Evolutionary conservation across 768 basidiomycete species (phyloP).

Genomic region (Peribolospora kevripleyi): DNA sequence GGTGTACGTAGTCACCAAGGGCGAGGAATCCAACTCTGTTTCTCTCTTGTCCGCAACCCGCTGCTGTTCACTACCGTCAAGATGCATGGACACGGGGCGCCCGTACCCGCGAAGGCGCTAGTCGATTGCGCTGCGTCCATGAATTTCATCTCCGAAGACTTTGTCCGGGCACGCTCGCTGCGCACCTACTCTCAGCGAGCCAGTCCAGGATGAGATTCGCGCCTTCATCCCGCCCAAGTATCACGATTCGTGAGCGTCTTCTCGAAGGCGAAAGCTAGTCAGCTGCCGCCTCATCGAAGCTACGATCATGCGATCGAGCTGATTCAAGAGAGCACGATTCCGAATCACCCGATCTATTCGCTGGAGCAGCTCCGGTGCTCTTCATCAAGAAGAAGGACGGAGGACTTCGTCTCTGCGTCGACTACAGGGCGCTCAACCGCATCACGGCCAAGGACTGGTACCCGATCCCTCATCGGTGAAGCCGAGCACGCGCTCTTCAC

Average conservation of each 20-base stretch:
- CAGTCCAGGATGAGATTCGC: no score
- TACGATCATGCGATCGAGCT: conserved; percentile 23
- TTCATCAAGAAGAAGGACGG: conserved; percentile 10
- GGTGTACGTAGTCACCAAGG: no score
- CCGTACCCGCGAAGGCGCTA: no score
- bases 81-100: no score
- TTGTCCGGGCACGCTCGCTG: no score
- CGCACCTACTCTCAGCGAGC: no score
- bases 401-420: conserved; percentile 6
- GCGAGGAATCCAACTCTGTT: no score
- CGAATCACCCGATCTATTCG: conserved; percentile 19
- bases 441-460: conserved; percentile 9
- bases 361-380: conserved; percentile 13
- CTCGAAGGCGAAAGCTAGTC: conserved; percentile 12
- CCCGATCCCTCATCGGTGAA: conserved; percentile 8
- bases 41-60: no score
- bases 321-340: conserved; percentile 14
- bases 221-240: conserved; percentile 15
- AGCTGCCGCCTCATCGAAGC: conserved; percentile 18
- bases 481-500: conserved; percentile 14
- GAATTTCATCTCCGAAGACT: no score
- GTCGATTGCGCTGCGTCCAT: no score
- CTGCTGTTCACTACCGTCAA: no score
- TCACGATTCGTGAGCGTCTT: conserved; percentile 18
- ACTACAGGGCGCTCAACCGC: conserved; percentile 8